These are phyloP conservation scores for Anthracocystis setariae DNA, from an alignment of 1,284 basidiomycete species.

Conservation along the genomic window DNA sequence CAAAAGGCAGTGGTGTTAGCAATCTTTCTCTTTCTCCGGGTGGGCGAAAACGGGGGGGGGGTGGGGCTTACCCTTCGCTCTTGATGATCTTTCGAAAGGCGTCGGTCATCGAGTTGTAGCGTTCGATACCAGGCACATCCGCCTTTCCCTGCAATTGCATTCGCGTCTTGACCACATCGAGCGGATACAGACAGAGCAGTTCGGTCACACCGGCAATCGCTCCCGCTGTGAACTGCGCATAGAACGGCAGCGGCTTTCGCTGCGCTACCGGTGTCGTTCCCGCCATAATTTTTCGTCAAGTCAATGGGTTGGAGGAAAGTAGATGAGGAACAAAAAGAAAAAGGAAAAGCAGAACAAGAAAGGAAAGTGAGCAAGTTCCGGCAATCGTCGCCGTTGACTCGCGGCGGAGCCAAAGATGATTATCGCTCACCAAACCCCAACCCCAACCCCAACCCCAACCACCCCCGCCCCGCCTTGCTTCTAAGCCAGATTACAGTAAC, in stretches of 20 bases:
- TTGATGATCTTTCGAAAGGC: constrained; percentile 80
- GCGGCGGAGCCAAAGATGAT: constrained; percentile 1
- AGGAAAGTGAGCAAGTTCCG: neutral
- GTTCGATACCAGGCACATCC: constrained; percentile 70
- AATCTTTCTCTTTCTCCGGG: too few relatives aligned
- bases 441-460: too few relatives aligned
- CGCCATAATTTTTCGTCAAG: constrained; percentile 26
- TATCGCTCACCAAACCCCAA: neutral
- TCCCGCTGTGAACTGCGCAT: constrained; percentile 87
- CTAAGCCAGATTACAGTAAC: too few relatives aligned
- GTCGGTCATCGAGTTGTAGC: constrained; percentile 77
- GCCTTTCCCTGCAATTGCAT: constrained; percentile 92
- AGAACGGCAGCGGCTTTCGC: constrained; percentile 75
- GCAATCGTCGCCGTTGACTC: constrained; percentile 3
- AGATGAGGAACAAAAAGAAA: neutral
- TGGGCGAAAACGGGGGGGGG: neutral
- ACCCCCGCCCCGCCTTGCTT: too few relatives aligned
- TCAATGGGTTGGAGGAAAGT: neutral
- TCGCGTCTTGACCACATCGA: constrained; percentile 84
- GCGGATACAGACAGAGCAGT: constrained; percentile 90
- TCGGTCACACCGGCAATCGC: constrained; percentile 86
- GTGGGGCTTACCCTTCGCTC: constrained; percentile 79
- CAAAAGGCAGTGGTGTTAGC: neutral
- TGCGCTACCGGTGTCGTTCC: constrained; percentile 13
- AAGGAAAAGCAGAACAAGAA: neutral